Evolutionary conservation across 805 yeast species (phyloP), one percentile per base, ranked within the genome.

Genomic region (Hanseniaspora taiwanica): DNA sequence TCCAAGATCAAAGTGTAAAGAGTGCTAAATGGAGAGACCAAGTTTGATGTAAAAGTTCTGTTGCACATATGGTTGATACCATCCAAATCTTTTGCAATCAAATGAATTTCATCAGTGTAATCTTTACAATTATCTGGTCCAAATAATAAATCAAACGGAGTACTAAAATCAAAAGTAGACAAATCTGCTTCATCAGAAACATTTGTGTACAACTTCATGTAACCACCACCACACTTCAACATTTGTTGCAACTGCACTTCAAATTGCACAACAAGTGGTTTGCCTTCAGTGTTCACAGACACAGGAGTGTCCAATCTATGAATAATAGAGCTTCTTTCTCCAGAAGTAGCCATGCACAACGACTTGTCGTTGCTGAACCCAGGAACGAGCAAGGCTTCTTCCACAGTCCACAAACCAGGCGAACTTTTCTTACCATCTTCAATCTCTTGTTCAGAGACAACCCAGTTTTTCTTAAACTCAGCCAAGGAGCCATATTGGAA

Each of bases 121-220:
- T 75, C 55, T 2, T 94, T 94, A 63, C 96, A 87, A 56, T 72
- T 75, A 60, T 87, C 96, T 35, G 96, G 96, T 17, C 96, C 96
- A 64, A 87, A 87, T 89, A 87, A 81, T 47, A 87, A 63, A 58
- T 81, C 85, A 62, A 80, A 84, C 2, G 86, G 82, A 7, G 7
- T 10, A 7, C 10, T 7, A 23, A 23, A 23, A 10, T 23, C 10
- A 23, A 23, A 23, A 10, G 7, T 7, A 23, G 25, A 10, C 7
- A 23, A 10, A 10, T 23, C 25, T 23, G 7, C 25, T 7, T 23
- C 25, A 23, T 7, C 7, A 7, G 25, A 10, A 3, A 93, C 70
- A 21, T 68, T 75, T 44, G 73, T 71, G 47, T 64, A 59, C 35
- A 87, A 64, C 64, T 87, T 87, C 48, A 87, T 58, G 61, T 86